phyloP scores from a whole-genome alignment of 805 yeast species.

The Priceomyces carsonii region DNA sequence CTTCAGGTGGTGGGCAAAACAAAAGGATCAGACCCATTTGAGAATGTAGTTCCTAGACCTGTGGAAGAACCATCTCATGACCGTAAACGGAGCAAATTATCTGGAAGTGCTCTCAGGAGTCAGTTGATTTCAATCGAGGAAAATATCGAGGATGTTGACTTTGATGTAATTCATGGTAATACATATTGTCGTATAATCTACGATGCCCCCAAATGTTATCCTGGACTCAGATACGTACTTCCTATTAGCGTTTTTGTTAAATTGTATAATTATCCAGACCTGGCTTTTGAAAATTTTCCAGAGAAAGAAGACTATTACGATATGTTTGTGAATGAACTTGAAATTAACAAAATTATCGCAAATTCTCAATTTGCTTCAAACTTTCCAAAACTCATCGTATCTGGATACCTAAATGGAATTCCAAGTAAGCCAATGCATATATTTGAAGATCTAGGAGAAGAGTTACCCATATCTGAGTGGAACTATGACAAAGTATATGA shows the following conservation, averaged over 20 bases:
- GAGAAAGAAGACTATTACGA: not conserved
- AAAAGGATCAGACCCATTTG: not conserved
- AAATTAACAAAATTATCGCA: conserved; percentile 2
- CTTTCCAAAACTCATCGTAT: conserved; percentile 4
- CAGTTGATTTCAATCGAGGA: not conserved
- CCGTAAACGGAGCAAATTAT: too few relatives aligned
- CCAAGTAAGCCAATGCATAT: conserved; percentile 4
- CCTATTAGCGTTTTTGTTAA: conserved; percentile 3
- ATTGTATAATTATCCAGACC: conserved; percentile 1
- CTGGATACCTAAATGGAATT: conserved; percentile 3
- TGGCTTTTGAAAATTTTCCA: conserved; percentile 1
- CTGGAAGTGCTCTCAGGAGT: not conserved
- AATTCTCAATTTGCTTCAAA: conserved; percentile 1
- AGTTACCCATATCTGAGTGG: not conserved
- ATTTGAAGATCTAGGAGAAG: conserved; percentile 1
- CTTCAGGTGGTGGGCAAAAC: not conserved
- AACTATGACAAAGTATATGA: conserved; percentile 1
- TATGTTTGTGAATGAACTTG: conserved; percentile 1
- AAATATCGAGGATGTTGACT: not conserved
- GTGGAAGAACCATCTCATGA: not conserved
- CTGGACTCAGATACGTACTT: not conserved
- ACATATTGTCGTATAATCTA: conserved; percentile 6
- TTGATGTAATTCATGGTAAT: conserved; percentile 2
- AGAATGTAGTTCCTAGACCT: conserved; percentile 1
- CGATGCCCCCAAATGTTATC: conserved; percentile 2